Evolutionary conservation across 2,329 filamentous ascomycete genomes (phyloP).

Genomic region (Tympanopsis confertula): DNA sequence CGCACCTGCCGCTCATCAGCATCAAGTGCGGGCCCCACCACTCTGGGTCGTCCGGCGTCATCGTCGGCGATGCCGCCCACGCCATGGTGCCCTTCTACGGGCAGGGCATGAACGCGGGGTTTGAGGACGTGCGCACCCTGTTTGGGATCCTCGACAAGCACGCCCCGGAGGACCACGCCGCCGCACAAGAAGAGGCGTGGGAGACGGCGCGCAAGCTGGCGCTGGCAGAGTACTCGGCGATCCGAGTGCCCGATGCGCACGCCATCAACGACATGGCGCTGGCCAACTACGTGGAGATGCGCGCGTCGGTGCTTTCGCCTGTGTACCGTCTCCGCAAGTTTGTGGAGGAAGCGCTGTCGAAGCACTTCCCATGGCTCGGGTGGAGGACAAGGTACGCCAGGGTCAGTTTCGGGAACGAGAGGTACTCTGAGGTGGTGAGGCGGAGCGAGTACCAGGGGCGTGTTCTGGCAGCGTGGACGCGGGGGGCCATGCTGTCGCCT

Average conservation of each 20-base stretch:
- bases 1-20: conserved; percentile 83
- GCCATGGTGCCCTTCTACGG: conserved; percentile 99
- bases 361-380: conserved; percentile 64
- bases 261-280: conserved; percentile 88
- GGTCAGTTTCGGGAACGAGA: conserved; percentile 85
- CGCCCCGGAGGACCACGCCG: conserved; percentile 19
- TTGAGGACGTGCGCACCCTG: conserved; percentile 84
- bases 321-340: conserved; percentile 72
- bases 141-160: conserved; percentile 72
- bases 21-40: conserved; percentile 90
- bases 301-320: conserved; percentile 67
- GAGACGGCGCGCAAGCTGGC: conserved; percentile 44
- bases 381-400: conserved; percentile 89
- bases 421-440: conserved; percentile 71
- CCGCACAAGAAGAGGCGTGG: conserved; percentile 41
- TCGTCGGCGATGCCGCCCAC: conserved; percentile 87
- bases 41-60: conserved; percentile 63
- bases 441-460: neutral
- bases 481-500: no score
- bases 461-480: conserved; percentile 8
- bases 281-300: conserved; percentile 90
- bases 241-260: conserved; percentile 68
- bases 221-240: conserved; percentile 65
- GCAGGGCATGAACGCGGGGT: conserved; percentile 91
- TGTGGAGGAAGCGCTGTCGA: conserved; percentile 72